Conservation (phyloP, 805 yeast species). For the Schwanniomyces sp. region DNA sequence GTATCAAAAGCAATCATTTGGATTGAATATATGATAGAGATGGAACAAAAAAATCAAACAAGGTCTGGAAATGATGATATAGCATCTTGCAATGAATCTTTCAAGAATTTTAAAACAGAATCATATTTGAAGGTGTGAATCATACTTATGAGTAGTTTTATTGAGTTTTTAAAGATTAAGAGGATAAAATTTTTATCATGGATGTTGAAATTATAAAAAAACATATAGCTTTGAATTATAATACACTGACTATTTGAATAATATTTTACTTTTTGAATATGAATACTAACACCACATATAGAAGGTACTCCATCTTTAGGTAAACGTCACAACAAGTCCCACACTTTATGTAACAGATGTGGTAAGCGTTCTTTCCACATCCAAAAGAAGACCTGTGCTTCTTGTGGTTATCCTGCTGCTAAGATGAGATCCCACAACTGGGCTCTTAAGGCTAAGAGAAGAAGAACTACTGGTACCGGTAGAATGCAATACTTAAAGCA, state of each 20-base stretch:
- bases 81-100: too few relatives aligned
- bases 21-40: neutral
- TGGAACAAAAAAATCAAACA: neutral
- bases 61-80: neutral
- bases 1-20: neutral
- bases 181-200: too few relatives aligned
- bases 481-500: constrained; percentile 97
- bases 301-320: constrained; percentile 99
- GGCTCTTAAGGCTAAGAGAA: constrained; percentile 99
- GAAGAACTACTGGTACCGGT: constrained; percentile 99
- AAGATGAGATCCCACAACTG: constrained; percentile 99
- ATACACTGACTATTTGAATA: neutral
- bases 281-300: constrained; percentile 21
- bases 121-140: too few relatives aligned
- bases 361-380: constrained; percentile 98
- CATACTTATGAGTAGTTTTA: too few relatives aligned
- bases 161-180: too few relatives aligned
- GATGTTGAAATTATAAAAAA: too few relatives aligned
- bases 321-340: constrained; percentile 99
- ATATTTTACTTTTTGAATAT: neutral
- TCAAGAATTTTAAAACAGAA: too few relatives aligned
- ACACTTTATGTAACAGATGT: constrained; percentile 98
- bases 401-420: constrained; percentile 99
- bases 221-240: too few relatives aligned
- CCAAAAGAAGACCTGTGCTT: constrained; percentile 98